Evolutionary conservation across 2,329 filamentous ascomycete species (phyloP), one percentile per base, ranked within the genome.

Genomic region (Endocalyx cinctus): DNA sequence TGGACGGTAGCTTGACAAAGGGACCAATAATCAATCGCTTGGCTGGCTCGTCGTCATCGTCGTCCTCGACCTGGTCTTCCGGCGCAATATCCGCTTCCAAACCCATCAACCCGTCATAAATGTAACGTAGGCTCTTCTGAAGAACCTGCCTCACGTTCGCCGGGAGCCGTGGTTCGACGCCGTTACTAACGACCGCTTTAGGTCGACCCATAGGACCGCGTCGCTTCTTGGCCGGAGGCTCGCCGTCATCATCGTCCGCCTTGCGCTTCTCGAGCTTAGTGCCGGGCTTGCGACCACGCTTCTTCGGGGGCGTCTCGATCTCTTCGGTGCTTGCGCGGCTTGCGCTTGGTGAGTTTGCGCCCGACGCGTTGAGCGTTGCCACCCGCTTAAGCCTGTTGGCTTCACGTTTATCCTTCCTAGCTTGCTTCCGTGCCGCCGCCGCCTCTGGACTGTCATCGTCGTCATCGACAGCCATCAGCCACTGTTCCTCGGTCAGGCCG

Each of bases 401-500:
- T 32, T 84, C 80, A 22, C 89, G 81, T 58, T 81, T 86, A 41
- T 87, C 86, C 45, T 88, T 87, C 33, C 85, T 79, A 5, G 87
- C 87, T 55, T 88, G 81, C 54, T 96, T 97, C 25, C 92, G 81
- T 22, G 86, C 85, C 23, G 94, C 89, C 3, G 92, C 92, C 34
- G 87, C 89, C 57, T 97, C 92, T 18, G 95, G 88, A 0, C 79
- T 82, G 56, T 98, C 92, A 2, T 98, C 92, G 31, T 96, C 89
- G 40, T 94, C 90, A 57, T 98, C 92, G 19, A 98, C 90, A 34
- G 92, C 92, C 70, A 95, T 90, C 32, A 97, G 76, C 92, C 92
- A 98, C 62, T 98, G 94, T 66, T 98, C 92, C 64, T 98, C 94
- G 0, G 92, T 97, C 18, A 98, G 78, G 33, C 94, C 92, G 54